These are phyloP conservation scores for Obba rivulosa DNA, from an alignment of 768 basidiomycete genomes.

Conservation along the genomic window DNA sequence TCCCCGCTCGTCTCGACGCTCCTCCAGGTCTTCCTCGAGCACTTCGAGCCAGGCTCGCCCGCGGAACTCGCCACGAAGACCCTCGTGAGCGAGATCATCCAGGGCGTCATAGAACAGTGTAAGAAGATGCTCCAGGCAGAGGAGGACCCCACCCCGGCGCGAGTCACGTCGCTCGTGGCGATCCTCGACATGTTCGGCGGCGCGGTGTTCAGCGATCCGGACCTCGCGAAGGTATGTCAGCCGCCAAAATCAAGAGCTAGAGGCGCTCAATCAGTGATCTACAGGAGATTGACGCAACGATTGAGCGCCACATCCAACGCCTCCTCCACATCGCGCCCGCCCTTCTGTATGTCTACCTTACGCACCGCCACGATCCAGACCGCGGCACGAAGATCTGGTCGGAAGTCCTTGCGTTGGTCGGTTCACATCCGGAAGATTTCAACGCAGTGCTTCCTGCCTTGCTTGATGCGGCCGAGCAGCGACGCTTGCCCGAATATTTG, in stretches of 20 bases:
- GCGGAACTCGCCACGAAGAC: conserved; percentile 21
- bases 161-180: conserved; percentile 29
- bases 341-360: conserved; percentile 49
- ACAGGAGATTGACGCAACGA: conserved; percentile 43
- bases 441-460: conserved; percentile 30
- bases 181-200: conserved; percentile 50
- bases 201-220: conserved; percentile 39
- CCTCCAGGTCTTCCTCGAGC: conserved; percentile 39
- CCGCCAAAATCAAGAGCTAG: neutral
- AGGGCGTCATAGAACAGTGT: conserved; percentile 28
- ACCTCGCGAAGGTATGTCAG: conserved; percentile 39
- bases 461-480: conserved; percentile 35
- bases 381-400: conserved; percentile 40
- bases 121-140: conserved; percentile 19
- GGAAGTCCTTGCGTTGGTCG: conserved; percentile 38
- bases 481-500: conserved; percentile 39
- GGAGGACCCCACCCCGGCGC: conserved; percentile 15
- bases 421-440: conserved; percentile 27
- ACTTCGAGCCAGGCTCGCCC: conserved; percentile 29
- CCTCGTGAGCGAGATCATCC: conserved; percentile 31
- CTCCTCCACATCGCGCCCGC: conserved; percentile 37
- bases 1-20: conserved; percentile 38
- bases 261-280: neutral
- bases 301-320: conserved; percentile 31
- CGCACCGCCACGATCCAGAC: conserved; percentile 30